These are phyloP conservation scores for Moesziomyces globuligerus DNA, from an alignment of 1,284 basidiomycete species.

Conservation along the genomic window DNA sequence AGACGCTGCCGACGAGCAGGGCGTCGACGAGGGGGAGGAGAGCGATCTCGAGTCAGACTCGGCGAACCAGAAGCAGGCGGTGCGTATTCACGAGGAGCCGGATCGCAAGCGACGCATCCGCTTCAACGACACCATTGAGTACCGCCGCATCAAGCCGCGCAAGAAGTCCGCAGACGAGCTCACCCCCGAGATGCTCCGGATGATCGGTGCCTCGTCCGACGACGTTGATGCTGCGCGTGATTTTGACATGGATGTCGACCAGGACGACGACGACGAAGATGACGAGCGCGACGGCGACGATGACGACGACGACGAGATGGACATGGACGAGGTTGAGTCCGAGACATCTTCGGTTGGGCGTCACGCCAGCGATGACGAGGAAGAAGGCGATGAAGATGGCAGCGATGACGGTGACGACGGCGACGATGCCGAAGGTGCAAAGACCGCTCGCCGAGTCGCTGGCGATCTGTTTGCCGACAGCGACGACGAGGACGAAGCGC, in stretches of 20 bases:
- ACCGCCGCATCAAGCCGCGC: slow-evolving; percentile 72
- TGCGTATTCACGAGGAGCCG: slow-evolving; percentile 35
- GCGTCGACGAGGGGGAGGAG: slow-evolving; percentile 21
- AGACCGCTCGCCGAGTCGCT: slow-evolving; percentile 70
- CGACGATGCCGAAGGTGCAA: slow-evolving; percentile 53
- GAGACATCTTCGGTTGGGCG: slow-evolving; percentile 40
- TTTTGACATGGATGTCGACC: slow-evolving; percentile 31
- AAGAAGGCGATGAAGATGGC: slow-evolving; percentile 33
- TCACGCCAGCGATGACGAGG: slow-evolving; percentile 49
- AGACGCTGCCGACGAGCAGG: slow-evolving; percentile 24
- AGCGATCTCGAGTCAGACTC: slow-evolving; percentile 3
- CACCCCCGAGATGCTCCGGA: slow-evolving; percentile 38
- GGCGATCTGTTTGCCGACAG: slow-evolving; percentile 72
- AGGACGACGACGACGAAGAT: slow-evolving; percentile 19
- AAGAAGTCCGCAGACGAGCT: slow-evolving; percentile 46
- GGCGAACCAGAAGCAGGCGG: slow-evolving; percentile 60
- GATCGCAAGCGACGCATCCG: slow-evolving; percentile 69
- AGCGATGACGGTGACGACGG: slow-evolving; percentile 64
- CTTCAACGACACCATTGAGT: slow-evolving; percentile 82
- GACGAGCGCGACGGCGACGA: slow-evolving; percentile 21
- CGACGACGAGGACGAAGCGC: slow-evolving; percentile 67
- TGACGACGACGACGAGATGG: slow-evolving; percentile 67
- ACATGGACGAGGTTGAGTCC: slow-evolving; percentile 52
- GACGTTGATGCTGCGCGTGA: slow-evolving; percentile 23
- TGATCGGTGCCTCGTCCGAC: slow-evolving; percentile 24